Evolutionary conservation across 2,329 filamentous ascomycete genomes (phyloP), one percentile per base, ranked within the genome.

Genomic region (Davidsoniella eucalypti): DNA sequence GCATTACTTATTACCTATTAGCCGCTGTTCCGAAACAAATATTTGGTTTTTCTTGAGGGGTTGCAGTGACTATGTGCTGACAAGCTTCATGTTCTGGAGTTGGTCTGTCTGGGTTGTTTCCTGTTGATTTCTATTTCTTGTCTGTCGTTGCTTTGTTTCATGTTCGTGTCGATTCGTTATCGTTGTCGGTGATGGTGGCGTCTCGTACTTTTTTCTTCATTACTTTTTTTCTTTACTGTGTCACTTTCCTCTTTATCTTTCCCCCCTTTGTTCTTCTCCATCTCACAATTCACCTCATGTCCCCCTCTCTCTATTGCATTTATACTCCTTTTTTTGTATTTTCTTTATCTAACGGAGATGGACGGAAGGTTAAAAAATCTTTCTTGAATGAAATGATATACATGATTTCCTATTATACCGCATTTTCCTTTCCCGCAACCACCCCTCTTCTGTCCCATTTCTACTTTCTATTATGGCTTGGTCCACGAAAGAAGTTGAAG

Each of bases 1-100:
- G 54, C n/a, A n/a, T n/a, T n/a, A n/a, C n/a, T n/a, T n/a, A n/a
- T n/a, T n/a, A n/a, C n/a, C n/a, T n/a, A n/a, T n/a, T n/a, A n/a
- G n/a, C n/a, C n/a, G n/a, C n/a, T n/a, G n/a, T n/a, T n/a, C n/a
- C n/a, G n/a, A n/a, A n/a, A n/a, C n/a, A n/a, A n/a, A n/a, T n/a
- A 48, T 48, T 57, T 55, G 47, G 54, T 54, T 51, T 52, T 54
- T 49, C 51, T 50, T 40, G 42, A 55, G 51, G 52, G 54, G 47
- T 21, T 49, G 44, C 48, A 49, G 50, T 44, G 50, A 51, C 43
- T n/a, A 18, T 41, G 36, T 42, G 29, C 44, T 39, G 47, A 2
- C 26, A 8, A 29, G 26, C 26, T 29, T 29, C 26, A n/a, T 39
- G n/a, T 40, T 51, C 40, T 50, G 16, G 37, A 25, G 45, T n/a